These are phyloP conservation scores for Leucaena leucocephala DNA, from an alignment of 306 rosid species.

Conservation along the genomic window DNA sequence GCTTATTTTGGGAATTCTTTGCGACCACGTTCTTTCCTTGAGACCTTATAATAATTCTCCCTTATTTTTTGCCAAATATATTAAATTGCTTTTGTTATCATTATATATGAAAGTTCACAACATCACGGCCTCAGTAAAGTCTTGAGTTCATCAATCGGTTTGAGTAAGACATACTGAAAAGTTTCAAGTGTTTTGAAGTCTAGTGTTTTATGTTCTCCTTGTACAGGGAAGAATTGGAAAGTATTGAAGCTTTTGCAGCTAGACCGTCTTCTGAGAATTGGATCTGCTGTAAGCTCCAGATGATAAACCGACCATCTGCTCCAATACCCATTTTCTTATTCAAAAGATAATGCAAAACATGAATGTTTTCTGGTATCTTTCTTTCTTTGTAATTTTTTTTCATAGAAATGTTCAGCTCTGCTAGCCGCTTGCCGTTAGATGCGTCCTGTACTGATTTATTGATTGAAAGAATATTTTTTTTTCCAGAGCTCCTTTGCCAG, in stretches of 20 bases:
- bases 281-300: slow-evolving; percentile 77
- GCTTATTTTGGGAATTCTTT: too few species aligned
- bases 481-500: neutral
- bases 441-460: neutral
- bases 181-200: neutral
- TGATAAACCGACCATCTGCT: slow-evolving; percentile 63
- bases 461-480: neutral
- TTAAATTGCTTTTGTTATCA: slow-evolving; percentile 23
- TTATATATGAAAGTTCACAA: neutral
- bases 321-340: slow-evolving; percentile 78
- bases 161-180: neutral
- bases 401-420: neutral
- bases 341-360: slow-evolving; percentile 53
- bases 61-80: neutral
- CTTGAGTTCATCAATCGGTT: neutral
- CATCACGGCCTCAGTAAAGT: neutral
- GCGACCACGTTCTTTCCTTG: too few species aligned
- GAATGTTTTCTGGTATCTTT: neutral
- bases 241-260: slow-evolving; percentile 62
- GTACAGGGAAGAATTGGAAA: slow-evolving; percentile 75
- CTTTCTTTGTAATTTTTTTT: too few species aligned
- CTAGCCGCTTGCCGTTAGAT: neutral
- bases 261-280: slow-evolving; percentile 58
- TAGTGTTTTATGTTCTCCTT: slow-evolving; percentile 3
- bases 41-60: too few species aligned